Evolutionary conservation across 2,329 filamentous ascomycete genomes (phyloP).

Genomic region (Nothopassalora personata): DNA sequence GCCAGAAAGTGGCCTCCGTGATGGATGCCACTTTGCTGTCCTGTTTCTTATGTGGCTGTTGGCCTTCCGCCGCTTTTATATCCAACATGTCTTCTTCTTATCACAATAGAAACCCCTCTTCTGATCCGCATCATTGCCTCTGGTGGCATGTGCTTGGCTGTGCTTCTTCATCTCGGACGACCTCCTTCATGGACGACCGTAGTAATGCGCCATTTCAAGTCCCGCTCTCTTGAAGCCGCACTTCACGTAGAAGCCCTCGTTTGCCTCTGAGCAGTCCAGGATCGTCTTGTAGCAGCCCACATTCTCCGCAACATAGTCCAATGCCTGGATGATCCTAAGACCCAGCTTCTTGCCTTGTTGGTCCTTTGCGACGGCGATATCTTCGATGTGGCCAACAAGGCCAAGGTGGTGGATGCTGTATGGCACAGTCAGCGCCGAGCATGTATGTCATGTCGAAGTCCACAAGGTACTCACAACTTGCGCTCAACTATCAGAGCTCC

Average conservation of each 20-base stretch:
- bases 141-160: background rate
- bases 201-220: conserved; percentile 86
- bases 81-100: background rate
- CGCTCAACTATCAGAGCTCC: conserved; percentile 86
- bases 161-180: background rate
- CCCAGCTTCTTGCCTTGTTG: conserved; percentile 98
- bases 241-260: conserved; percentile 97
- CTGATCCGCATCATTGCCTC: background rate
- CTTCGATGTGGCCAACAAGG: conserved; percentile 90
- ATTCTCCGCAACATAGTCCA: conserved; percentile 81
- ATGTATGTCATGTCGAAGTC: background rate
- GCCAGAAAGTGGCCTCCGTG: background rate
- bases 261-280: conserved; percentile 90
- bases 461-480: conserved; percentile 65
- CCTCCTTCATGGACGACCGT: conserved; percentile 2
- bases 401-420: conserved; percentile 67
- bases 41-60: background rate
- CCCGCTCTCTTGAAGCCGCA: conserved; percentile 91
- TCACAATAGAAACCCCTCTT: background rate
- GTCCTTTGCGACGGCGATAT: conserved; percentile 90
- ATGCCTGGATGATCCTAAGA: conserved; percentile 83
- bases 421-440: background rate
- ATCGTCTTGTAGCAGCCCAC: conserved; percentile 97
- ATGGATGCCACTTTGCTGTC: background rate
- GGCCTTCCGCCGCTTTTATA: background rate